Conservation (phyloP, 108 stramenopile species). For the Cyclotella cryptica region DNA sequence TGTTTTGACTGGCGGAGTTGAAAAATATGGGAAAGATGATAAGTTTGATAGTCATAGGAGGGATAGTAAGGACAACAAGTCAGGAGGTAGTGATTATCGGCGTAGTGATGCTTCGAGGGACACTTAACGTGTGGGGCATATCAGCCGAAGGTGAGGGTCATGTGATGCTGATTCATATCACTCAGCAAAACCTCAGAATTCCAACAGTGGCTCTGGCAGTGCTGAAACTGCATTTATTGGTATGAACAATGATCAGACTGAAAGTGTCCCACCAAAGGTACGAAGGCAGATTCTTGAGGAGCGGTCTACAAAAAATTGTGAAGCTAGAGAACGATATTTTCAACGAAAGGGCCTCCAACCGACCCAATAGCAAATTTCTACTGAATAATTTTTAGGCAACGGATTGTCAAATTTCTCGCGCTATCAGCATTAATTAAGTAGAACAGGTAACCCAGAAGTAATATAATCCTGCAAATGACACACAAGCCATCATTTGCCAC, state of each 20-base stretch:
- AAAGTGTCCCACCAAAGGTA: background rate
- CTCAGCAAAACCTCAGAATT: too few relatives aligned
- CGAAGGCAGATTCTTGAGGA: slow-evolving; percentile 39
- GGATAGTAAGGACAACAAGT: too few relatives aligned
- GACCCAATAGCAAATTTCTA: background rate
- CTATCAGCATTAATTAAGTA: background rate
- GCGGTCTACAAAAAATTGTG: slow-evolving; percentile 44
- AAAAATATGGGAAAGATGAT: too few relatives aligned
- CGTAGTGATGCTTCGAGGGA: slow-evolving; percentile 19
- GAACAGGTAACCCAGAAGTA: background rate
- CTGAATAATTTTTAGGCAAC: background rate
- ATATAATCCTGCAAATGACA: background rate
- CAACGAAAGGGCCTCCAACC: slow-evolving; percentile 18
- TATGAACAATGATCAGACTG: background rate
- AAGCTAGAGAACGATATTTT: slow-evolving; percentile 45
- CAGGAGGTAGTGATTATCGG: background rate
- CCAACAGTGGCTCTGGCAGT: background rate
- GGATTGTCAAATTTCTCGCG: background rate
- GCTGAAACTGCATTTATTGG: background rate
- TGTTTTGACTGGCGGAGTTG: too few relatives aligned
- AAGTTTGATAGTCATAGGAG: too few relatives aligned
- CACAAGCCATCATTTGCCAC: slow-evolving; percentile 19
- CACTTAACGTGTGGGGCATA: slow-evolving; percentile 7
- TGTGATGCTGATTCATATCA: background rate
- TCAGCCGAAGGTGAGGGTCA: too few relatives aligned